Base-by-base conservation (phyloP, 2,329 filamentous ascomycete species). In the Ceratocystis albifundus region DNA sequence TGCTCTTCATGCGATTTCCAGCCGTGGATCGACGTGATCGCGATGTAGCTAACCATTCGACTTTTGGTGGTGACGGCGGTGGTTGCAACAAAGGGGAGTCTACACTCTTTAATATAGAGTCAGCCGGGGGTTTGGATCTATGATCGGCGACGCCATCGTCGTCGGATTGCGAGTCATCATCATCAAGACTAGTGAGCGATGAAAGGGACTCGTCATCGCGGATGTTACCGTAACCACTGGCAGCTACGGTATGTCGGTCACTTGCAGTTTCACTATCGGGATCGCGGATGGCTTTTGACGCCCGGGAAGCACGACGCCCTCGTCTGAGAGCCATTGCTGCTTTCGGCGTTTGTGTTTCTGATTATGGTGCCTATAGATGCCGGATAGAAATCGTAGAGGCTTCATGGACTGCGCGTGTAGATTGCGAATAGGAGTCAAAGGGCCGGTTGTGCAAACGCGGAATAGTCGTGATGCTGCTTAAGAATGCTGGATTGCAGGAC, bases 11-110 rank as follows among this genome's bases (percentile, higher is more conserved):
- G 70, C 90, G 86, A 74, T 90, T 92, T 67, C 91, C 91, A 22
- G 91, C 91, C 0, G 89, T 96, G 12, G 87, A 86, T 69, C 91
- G 87, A 75, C 85, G 89, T 70, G 84, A 80, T 68, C 91, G 87
- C 46, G 84, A 84, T 4, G 87, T 89, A 59, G 87, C 87, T 46
- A 93, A 82, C 80, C 86, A 88, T 78, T 89, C 84, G 64, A 87
- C 77, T 68, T 75, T 71, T 2, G 74, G 44, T 28, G 41, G 30
- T 48, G 41, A 55, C 17, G 53, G 70, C 3, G 28, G 48, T 22
- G 15, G 44, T 4, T 20, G 45, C 20, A 22, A 32, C 20, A 45
- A 41, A 15, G 12, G 2, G n/a, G 25, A 12, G 44, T n/a, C 4
- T 20, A 25, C 8, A 30, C 3, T 41, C 36, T 41, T 41, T 15